Base-by-base conservation (phyloP, 1,284 basidiomycete genomes). In the Trichosporon asahii region DNA sequence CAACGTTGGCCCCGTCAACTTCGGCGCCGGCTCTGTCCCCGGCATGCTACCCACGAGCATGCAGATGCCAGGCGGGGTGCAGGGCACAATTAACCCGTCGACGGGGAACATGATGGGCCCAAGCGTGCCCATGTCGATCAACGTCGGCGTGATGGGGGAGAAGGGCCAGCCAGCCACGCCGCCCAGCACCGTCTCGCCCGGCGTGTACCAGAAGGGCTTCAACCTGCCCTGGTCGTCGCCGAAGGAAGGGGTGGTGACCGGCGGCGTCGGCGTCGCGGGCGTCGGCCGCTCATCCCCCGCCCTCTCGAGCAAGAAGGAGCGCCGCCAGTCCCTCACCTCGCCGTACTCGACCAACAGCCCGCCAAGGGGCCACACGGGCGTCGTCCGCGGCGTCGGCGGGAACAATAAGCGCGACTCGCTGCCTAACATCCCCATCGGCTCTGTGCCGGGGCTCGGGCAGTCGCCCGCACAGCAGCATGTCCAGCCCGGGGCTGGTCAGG, bases 171-270 rank as follows among this genome's bases (percentile, higher is more conserved):
- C 63, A 21, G 35, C 29, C 18, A 31, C 46, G 9, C 44, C 65
- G 46, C 29, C 46, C 2, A 29, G 66, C 15, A 76, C 76, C 0
- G 72, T 77, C 23, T 74, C 74, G 11, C 74, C 76, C 1, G 75
- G 75, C 1, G 66, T 69, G 11, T 77, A 77, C 64, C 69, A 70
- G 64, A 25, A 44, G 1, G 69, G 60, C n/a, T 55, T 63, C 65
- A 65, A 25, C 60, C 18, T 3, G 29, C 14, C 23, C 9, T 66
- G 57, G 67, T 60, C 40, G 12, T 46, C 64, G 15, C 53, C 64
- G 23, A 25, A 21, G 35, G 40, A 66, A 1, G 25, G 49, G 18
- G 49, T 53, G 21, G 21, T 46, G 44, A n/a, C 44, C 7, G 21
- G 49, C 8, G 49, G 49, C 12, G 49, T 53, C 21, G 21, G 49